phyloP scores from a whole-genome alignment of 2,329 filamentous ascomycete genomes.

The Cladosporium sp. region DNA sequence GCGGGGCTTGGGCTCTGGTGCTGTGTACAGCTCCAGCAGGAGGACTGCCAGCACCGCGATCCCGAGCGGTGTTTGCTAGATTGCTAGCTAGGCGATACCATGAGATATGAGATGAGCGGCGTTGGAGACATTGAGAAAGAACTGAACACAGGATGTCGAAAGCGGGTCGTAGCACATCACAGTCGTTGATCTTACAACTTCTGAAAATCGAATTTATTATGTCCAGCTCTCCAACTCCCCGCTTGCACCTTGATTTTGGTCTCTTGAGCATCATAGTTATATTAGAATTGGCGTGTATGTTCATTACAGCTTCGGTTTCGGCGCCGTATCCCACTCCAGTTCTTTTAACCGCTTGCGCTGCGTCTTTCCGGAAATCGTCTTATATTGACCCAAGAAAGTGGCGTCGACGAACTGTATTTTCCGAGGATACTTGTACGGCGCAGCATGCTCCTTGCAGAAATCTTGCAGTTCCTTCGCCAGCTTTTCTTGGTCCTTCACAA shows the following conservation, averaged over 20 bases:
- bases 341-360: conserved; percentile 34
- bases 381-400: conserved; percentile 31
- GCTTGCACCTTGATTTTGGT: too few relatives aligned
- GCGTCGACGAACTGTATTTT: conserved; percentile 37
- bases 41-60: conserved; percentile 9
- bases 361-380: conserved; percentile 35
- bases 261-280: too few relatives aligned
- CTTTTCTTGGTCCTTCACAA: conserved; percentile 16
- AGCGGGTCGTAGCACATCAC: too few relatives aligned
- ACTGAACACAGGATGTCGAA: too few relatives aligned
- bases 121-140: neutral
- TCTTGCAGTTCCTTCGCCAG: conserved; percentile 35
- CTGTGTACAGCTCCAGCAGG: conserved; percentile 9
- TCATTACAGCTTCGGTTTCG: conserved; percentile 21
- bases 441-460: conserved; percentile 38
- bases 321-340: conserved; percentile 31
- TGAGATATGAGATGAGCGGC: neutral
- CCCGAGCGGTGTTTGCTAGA: conserved; percentile 12
- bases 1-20: conserved; percentile 45
- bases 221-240: too few relatives aligned
- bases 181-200: too few relatives aligned
- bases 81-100: neutral
- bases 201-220: too few relatives aligned
- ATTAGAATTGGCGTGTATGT: too few relatives aligned
- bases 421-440: conserved; percentile 40